These are phyloP conservation scores for Diaporthe amygdali DNA, from an alignment of 2,329 filamentous ascomycete genomes.

Conservation along the genomic window DNA sequence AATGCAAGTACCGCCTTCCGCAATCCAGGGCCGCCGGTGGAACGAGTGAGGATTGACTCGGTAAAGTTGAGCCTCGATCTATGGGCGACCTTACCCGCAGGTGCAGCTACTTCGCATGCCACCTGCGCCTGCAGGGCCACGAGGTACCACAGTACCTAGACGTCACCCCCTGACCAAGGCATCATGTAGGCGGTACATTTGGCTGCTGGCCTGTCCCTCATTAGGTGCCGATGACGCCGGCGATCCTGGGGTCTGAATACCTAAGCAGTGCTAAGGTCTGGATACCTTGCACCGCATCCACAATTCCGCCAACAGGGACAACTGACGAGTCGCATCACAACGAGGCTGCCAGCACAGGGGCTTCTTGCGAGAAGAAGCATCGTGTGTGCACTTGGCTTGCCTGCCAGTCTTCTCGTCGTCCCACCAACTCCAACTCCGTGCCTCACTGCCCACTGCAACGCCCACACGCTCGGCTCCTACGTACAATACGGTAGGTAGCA, in stretches of 20 bases:
- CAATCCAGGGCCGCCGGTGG: neutral
- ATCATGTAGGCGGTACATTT: neutral
- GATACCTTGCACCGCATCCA: slow-evolving; percentile 4
- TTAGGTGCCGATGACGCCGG: slow-evolving; percentile 12
- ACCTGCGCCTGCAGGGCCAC: slow-evolving; percentile 2
- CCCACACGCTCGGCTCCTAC: neutral
- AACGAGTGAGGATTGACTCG: slow-evolving; percentile 12
- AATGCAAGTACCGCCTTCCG: slow-evolving; percentile 7
- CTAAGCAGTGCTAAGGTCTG: neutral
- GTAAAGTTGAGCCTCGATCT: slow-evolving; percentile 25
- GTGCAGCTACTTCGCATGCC: neutral
- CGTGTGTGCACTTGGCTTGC: neutral
- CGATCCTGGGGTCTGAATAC: neutral
- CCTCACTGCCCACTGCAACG: neutral
- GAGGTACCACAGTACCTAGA: neutral
- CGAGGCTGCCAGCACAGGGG: slow-evolving; percentile 3
- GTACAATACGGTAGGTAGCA: neutral
- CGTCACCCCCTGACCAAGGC: neutral
- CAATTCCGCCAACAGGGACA: neutral
- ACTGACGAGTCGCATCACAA: neutral
- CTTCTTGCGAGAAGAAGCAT: slow-evolving; percentile 7
- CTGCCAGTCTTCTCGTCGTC: neutral
- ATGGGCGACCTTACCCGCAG: slow-evolving; percentile 2
- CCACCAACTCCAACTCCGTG: neutral
- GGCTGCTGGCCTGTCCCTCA: neutral